Evolutionary conservation across 257 asterid genomes (phyloP).

Genomic region (Primulina huaijiensis): DNA sequence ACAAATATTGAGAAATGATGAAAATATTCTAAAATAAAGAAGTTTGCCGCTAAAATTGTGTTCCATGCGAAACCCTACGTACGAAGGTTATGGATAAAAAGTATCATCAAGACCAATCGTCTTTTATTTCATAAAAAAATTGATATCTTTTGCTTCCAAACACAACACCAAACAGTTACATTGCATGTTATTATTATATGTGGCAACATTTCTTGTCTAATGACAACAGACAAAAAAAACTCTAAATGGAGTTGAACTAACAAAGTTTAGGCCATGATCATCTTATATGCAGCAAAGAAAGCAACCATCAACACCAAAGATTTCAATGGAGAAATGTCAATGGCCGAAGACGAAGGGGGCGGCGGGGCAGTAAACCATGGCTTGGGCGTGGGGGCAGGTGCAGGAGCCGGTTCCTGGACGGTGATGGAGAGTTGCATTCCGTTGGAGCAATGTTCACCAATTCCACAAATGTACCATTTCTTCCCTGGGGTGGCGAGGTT

Average conservation of each 20-base stretch:
- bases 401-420: conserved; percentile 24
- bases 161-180: neutral
- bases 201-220: neutral
- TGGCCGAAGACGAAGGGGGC: neutral
- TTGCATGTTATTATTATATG: neutral
- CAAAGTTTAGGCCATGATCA: neutral
- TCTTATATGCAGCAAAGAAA: neutral
- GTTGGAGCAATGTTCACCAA: conserved; percentile 29
- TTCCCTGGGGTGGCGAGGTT: conserved; percentile 29
- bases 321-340: neutral
- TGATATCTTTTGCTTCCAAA: neutral
- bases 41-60: too few relatives aligned
- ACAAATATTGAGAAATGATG: too few relatives aligned
- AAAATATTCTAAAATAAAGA: too few relatives aligned
- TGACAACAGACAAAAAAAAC: neutral
- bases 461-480: conserved; percentile 45
- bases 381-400: conserved; percentile 13
- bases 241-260: too few relatives aligned
- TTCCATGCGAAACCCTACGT: too few relatives aligned
- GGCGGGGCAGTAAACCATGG: conserved; percentile 7
- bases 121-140: neutral
- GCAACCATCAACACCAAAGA: conserved; percentile 20
- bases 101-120: too few relatives aligned
- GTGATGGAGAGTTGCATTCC: conserved; percentile 35
- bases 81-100: neutral